Evolutionary conservation across 345 rosid genomes (phyloP).

Genomic region (Barbarea vulgaris): DNA sequence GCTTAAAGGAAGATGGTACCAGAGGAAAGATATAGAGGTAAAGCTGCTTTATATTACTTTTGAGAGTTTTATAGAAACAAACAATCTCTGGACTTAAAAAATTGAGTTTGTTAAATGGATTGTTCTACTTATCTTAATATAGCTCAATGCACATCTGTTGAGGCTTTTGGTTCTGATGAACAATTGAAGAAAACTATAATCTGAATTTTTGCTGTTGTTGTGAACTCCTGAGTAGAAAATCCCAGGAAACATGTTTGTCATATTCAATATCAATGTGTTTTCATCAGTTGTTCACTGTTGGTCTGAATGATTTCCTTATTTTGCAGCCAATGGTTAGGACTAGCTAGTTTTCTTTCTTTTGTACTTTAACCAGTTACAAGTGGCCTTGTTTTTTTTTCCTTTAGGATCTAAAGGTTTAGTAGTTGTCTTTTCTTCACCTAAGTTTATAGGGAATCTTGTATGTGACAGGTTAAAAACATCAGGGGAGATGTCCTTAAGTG

Average conservation of each 20-base stretch:
- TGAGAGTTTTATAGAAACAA: neutral
- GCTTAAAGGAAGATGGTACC: constrained; percentile 88
- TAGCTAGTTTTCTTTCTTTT: too few species aligned
- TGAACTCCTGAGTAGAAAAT: neutral
- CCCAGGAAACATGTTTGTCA: neutral
- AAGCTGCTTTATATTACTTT: constrained; percentile 38
- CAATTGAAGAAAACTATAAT: neutral
- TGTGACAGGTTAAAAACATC: constrained; percentile 70
- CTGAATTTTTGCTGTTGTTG: neutral
- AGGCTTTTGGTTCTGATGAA: neutral
- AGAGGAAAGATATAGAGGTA: constrained; percentile 93
- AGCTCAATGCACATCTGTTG: neutral
- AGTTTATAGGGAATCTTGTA: constrained; percentile 25
- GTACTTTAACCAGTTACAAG: neutral
- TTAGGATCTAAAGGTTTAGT: constrained; percentile 44
- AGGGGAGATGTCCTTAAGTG: constrained; percentile 78
- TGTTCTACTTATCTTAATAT: neutral
- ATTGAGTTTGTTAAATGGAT: neutral
- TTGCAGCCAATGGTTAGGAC: neutral
- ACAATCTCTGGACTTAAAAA: neutral
- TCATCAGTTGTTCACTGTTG: neutral
- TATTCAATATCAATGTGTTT: neutral
- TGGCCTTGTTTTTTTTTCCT: neutral
- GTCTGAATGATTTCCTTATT: too few species aligned
- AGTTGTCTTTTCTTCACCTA: constrained; percentile 1